Evolutionary conservation across 1,284 basidiomycete species (phyloP).

Genomic region (Sphagnurus paluster): DNA sequence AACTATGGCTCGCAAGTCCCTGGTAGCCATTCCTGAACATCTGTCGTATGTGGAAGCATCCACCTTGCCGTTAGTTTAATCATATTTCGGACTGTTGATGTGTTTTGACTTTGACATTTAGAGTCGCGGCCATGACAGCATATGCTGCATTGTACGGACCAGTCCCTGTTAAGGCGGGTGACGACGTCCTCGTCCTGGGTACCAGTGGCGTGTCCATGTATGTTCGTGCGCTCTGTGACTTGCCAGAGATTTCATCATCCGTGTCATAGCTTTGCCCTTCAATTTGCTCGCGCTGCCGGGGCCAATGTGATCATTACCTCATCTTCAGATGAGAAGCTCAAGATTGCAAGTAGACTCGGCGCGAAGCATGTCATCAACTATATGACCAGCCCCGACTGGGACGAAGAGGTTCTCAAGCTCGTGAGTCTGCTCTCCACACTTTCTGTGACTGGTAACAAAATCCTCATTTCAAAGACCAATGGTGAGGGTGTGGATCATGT

Average conservation of each 20-base stretch:
- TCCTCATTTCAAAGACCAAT: constrained; percentile 33
- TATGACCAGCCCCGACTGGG: constrained; percentile 53
- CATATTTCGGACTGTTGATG: neutral
- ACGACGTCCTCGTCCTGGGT: constrained; percentile 53
- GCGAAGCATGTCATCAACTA: constrained; percentile 61
- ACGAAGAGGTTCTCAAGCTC: constrained; percentile 48
- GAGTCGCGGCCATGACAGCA: constrained; percentile 51
- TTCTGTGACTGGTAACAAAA: neutral
- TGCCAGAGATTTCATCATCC: neutral
- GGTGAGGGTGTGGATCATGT: constrained; percentile 59
- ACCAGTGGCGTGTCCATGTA: constrained; percentile 62
- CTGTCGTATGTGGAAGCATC: constrained; percentile 53
- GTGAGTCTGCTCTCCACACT: constrained; percentile 20
- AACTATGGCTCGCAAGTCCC: constrained; percentile 25
- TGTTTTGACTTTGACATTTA: constrained; percentile 15
- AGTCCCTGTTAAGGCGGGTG: constrained; percentile 43
- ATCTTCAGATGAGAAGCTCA: constrained; percentile 60
- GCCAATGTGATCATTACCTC: constrained; percentile 61
- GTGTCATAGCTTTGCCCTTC: constrained; percentile 41
- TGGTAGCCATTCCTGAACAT: constrained; percentile 46
- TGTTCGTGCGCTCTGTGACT: constrained; percentile 17
- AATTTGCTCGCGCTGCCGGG: constrained; percentile 57
- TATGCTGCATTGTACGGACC: constrained; percentile 48
- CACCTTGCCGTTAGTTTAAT: constrained; percentile 42
- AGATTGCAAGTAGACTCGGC: constrained; percentile 45